phyloP scores from a whole-genome alignment of 179 eudicot species.

The Carnegiea gigantea region DNA sequence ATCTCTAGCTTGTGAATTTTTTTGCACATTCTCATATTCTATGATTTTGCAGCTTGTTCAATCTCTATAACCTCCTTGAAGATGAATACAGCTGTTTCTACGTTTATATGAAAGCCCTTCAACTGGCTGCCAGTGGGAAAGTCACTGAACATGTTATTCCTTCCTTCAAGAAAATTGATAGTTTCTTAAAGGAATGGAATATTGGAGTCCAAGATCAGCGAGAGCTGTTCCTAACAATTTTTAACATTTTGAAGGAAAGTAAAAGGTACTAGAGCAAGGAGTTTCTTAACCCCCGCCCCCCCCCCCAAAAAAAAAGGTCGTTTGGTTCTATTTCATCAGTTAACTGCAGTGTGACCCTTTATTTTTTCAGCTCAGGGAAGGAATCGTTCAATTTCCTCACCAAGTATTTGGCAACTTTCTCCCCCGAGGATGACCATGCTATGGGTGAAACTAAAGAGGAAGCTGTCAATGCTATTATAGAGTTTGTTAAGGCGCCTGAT shows the following conservation, averaged over 20 bases:
- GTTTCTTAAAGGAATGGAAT: constrained; percentile 87
- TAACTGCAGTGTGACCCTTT: constrained; percentile 14
- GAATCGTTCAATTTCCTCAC: constrained; percentile 69
- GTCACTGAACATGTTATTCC: constrained; percentile 71
- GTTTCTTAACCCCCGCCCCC: background rate
- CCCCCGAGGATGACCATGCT: constrained; percentile 53
- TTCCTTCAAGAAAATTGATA: constrained; percentile 74
- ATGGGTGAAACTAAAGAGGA: constrained; percentile 80
- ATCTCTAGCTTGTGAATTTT: background rate
- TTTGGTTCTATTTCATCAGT: background rate
- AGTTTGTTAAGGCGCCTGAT: constrained; percentile 90
- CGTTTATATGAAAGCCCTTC: constrained; percentile 88
- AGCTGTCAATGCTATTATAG: constrained; percentile 67
- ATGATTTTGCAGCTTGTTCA: constrained; percentile 66
- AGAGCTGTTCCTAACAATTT: constrained; percentile 61
- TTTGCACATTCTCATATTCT: background rate
- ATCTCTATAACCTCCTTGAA: constrained; percentile 83
- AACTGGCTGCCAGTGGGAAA: constrained; percentile 68
- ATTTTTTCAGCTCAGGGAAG: constrained; percentile 61
- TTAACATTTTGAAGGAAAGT: constrained; percentile 73
- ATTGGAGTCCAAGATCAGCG: constrained; percentile 73
- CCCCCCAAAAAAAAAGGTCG: background rate
- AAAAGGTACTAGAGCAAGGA: constrained; percentile 50
- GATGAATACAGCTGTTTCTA: constrained; percentile 65
- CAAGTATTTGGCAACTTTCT: constrained; percentile 80